Conservation (phyloP, 441 rosid genomes). For the Populus hybrid region DNA sequence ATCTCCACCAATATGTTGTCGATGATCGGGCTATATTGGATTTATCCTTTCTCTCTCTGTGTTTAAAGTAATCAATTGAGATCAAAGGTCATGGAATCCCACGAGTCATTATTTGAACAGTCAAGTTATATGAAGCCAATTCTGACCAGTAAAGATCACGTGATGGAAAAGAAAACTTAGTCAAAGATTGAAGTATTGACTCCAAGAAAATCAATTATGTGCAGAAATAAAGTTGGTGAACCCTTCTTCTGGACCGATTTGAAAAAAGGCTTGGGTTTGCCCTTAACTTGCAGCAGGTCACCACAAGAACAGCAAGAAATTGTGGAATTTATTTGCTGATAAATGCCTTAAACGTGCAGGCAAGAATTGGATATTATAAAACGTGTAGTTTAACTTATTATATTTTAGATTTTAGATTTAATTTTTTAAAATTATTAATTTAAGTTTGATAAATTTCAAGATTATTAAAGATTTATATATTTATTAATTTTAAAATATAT, state of each 20-base stretch:
- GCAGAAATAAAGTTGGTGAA: too few relatives aligned
- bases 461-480: too few relatives aligned
- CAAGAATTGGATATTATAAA: too few relatives aligned
- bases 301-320: not conserved
- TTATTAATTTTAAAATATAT: too few relatives aligned
- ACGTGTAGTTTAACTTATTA: too few relatives aligned
- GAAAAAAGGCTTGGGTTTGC: not conserved
- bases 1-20: not conserved
- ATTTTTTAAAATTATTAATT: too few relatives aligned
- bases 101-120: not conserved
- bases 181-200: too few relatives aligned
- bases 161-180: not conserved
- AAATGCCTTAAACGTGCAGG: not conserved
- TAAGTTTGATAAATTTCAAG: rapidly evolving
- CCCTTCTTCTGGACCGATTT: not conserved
- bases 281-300: not conserved
- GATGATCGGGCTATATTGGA: not conserved
- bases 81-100: not conserved
- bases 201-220: too few relatives aligned
- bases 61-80: not conserved
- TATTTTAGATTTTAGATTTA: too few relatives aligned
- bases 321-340: not conserved
- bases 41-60: not conserved
- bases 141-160: not conserved
- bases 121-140: too few relatives aligned